Conservation (phyloP, 805 yeast species). For the Candida nanaspora region DNA sequence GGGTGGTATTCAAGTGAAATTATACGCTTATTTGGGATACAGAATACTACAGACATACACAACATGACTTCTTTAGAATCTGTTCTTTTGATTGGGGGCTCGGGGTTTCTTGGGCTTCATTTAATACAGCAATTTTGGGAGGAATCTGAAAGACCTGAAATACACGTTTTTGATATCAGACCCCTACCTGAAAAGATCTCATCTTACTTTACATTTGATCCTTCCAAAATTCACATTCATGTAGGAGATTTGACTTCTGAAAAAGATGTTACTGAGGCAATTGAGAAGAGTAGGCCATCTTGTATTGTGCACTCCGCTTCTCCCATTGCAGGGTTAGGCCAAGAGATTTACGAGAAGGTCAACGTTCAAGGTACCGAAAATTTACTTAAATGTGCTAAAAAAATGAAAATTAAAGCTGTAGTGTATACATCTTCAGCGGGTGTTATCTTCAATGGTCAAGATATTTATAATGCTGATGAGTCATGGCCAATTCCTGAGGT, state of each 20-base stretch:
- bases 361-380: constrained; percentile 85
- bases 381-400: constrained; percentile 57
- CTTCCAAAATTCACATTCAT: constrained; percentile 48
- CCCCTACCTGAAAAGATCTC: constrained; percentile 73
- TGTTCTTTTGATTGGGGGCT: constrained; percentile 88
- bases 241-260: constrained; percentile 81
- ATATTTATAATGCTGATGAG: constrained; percentile 88
- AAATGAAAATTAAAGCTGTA: constrained; percentile 47
- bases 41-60: too few species aligned
- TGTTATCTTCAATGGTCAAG: constrained; percentile 93
- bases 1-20: too few species aligned
- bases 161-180: constrained; percentile 87
- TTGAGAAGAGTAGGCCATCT: constrained; percentile 49
- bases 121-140: constrained; percentile 77
- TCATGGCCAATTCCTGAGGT: constrained; percentile 84
- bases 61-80: constrained; percentile 27
- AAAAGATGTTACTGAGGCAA: constrained; percentile 59
- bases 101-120: constrained; percentile 92
- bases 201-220: constrained; percentile 66
- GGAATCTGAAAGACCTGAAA: constrained; percentile 55
- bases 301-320: constrained; percentile 95
- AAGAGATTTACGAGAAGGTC: constrained; percentile 78
- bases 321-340: constrained; percentile 86
- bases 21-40: too few species aligned
- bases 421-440: constrained; percentile 98